Base-by-base conservation (phyloP, 2,329 filamentous ascomycete species). In the Sporothrix dimorphospora region DNA sequence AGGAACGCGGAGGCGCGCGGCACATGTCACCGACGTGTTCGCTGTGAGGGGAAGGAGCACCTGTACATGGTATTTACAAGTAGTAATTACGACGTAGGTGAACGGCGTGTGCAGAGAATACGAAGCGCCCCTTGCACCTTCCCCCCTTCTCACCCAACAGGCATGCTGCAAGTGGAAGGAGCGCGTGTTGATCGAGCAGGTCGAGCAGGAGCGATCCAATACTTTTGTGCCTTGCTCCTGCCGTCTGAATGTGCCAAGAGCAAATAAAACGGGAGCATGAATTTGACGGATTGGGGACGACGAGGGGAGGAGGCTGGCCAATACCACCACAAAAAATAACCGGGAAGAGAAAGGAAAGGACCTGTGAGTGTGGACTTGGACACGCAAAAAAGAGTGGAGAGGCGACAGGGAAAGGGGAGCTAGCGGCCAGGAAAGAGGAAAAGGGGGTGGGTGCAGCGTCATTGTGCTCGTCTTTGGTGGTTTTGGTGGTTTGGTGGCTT, bases 361-460 rank as follows among this genome's bases (percentile, higher is more conserved):
- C 16, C n/a, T 40, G 30, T n/a, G 38, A 24, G 11, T n/a, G n/a
- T n/a, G n/a, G n/a, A 40, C 19, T 21, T 38, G 9, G 19, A 63
- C 34, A 42, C 57, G 34, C 42, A n/a, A 19, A 40, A 42, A 57
- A 63, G 30, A 61, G 57, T 63, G 57, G 57, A 12, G 57, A 40
- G 16, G 30, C 19, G 34, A 21, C 34, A 63, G 38, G 57, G 57
- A 40, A 9, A 21, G 16, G 19, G 2, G 51, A 55, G 59, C 59
- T 65, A 65, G 38, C 2, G 38, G 40, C 61, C 61, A 65, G 24
- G 61, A 47, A 45, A 47, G 61, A 65, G 24, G 40, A 45, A 65
- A 30, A 47, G 40, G 16, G 57, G 57, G 57, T 6, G 57, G 30
- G n/a, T 42, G 61, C 57, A 53, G 49, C 53, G 53, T 59, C 24